Evolutionary conservation across 2,329 filamentous ascomycete genomes (phyloP).

Genomic region (Fusarium caatingaense): DNA sequence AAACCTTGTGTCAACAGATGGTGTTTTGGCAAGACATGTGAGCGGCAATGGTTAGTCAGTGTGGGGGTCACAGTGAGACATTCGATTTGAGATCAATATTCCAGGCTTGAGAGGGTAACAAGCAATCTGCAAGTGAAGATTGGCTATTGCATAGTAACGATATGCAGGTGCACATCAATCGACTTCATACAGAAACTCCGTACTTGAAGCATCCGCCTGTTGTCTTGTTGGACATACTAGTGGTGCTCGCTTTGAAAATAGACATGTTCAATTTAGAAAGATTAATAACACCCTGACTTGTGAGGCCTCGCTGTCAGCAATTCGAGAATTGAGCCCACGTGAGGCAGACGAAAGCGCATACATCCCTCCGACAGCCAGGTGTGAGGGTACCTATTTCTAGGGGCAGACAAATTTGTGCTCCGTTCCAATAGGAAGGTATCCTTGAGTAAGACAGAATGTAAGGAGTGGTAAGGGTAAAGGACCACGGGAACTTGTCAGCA

Average conservation of each 20-base stretch:
- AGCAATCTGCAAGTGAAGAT: neutral
- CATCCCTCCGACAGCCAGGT: slow-evolving; percentile 24
- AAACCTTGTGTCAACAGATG: slow-evolving; percentile 9
- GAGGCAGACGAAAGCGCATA: slow-evolving; percentile 31
- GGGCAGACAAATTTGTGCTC: slow-evolving; percentile 32
- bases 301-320: slow-evolving; percentile 42
- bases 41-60: slow-evolving; percentile 31
- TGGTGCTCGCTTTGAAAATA: neutral
- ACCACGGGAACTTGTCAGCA: slow-evolving; percentile 31
- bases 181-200: neutral
- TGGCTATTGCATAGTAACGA: neutral
- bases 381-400: slow-evolving; percentile 16
- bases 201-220: neutral
- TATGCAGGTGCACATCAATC: neutral
- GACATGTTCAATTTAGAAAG: neutral
- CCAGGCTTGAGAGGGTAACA: neutral
- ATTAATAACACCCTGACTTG: slow-evolving; percentile 4
- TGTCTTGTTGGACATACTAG: neutral
- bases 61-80: slow-evolving; percentile 29
- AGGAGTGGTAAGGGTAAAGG: slow-evolving; percentile 29
- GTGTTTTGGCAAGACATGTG: slow-evolving; percentile 40
- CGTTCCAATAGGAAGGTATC: slow-evolving; percentile 19
- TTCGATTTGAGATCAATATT: slow-evolving; percentile 14
- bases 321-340: slow-evolving; percentile 36
- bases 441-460: slow-evolving; percentile 24